Evolutionary conservation across 73 alveolate species (phyloP).

Genomic region (Paramecium caudatum): DNA sequence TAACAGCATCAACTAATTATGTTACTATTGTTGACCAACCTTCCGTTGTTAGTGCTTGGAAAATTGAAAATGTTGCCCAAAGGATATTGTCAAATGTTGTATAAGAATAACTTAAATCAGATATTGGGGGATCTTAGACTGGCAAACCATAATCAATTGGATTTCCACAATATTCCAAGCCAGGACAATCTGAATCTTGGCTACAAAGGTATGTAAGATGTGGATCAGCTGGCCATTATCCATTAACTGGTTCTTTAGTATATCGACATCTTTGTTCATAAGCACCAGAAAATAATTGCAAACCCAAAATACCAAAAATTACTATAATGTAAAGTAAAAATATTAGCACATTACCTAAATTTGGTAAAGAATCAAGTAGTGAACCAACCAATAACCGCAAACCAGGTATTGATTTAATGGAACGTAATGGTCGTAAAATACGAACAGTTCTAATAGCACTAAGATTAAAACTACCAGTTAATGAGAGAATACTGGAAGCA

Average conservation of each 20-base stretch:
- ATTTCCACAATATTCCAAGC: slow-evolving; percentile 73
- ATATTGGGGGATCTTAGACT: slow-evolving; percentile 61
- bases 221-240: slow-evolving; percentile 78
- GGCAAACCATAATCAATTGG: slow-evolving; percentile 72
- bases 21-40: slow-evolving; percentile 72
- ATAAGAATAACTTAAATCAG: slow-evolving; percentile 64
- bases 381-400: slow-evolving; percentile 75
- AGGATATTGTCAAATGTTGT: slow-evolving; percentile 79
- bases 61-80: slow-evolving; percentile 80
- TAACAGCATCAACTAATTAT: slow-evolving; percentile 16
- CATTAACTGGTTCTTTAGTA: slow-evolving; percentile 69
- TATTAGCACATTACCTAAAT: slow-evolving; percentile 79
- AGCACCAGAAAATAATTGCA: slow-evolving; percentile 82
- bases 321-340: slow-evolving; percentile 79
- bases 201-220: slow-evolving; percentile 72
- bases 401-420: slow-evolving; percentile 82
- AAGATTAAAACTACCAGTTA: slow-evolving; percentile 71
- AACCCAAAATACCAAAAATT: slow-evolving; percentile 85
- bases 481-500: slow-evolving; percentile 74
- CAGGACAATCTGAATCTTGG: slow-evolving; percentile 77
- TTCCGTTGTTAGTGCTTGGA: slow-evolving; percentile 79
- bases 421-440: slow-evolving; percentile 83
- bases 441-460: slow-evolving; percentile 82
- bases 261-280: slow-evolving; percentile 80
- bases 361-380: slow-evolving; percentile 79